Evolutionary conservation across 768 basidiomycete genomes (phyloP).

Genomic region (Kwoniella dendrophila): DNA sequence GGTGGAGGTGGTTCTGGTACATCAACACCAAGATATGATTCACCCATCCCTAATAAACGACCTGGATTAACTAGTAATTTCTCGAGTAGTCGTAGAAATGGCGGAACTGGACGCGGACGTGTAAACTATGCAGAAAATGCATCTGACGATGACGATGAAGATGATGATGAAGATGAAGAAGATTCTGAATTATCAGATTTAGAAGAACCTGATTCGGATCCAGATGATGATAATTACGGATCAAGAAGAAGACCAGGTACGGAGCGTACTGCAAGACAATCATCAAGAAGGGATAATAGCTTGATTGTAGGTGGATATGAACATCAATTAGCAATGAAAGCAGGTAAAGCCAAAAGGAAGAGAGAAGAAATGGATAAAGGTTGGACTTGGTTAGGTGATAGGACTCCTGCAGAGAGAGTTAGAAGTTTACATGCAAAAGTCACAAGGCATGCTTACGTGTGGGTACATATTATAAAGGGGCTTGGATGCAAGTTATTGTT

Average conservation of each 20-base stretch:
- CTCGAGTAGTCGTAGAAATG: slow-evolving; percentile 31
- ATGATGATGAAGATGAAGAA: slow-evolving; percentile 72
- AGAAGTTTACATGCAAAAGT: slow-evolving; percentile 46
- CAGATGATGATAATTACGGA: slow-evolving; percentile 5
- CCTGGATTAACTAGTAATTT: background rate
- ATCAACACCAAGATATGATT: slow-evolving; percentile 40
- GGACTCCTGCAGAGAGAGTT: slow-evolving; percentile 79
- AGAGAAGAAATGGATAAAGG: slow-evolving; percentile 60
- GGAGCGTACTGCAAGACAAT: slow-evolving; percentile 57
- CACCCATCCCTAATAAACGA: slow-evolving; percentile 26
- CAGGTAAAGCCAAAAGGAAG: slow-evolving; percentile 59
- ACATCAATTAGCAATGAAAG: slow-evolving; percentile 72
- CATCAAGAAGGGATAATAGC: slow-evolving; percentile 29
- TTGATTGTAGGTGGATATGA: slow-evolving; percentile 68
- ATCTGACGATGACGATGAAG: slow-evolving; percentile 62
- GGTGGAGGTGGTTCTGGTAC: slow-evolving; percentile 30
- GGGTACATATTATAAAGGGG: slow-evolving; percentile 52
- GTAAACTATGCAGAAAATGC: slow-evolving; percentile 55
- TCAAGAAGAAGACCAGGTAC: slow-evolving; percentile 50
- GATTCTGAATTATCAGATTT: slow-evolving; percentile 59
- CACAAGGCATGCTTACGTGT: slow-evolving; percentile 76
- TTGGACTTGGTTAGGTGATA: slow-evolving; percentile 84
- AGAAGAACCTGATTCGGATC: slow-evolving; percentile 32
- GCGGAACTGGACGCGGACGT: no score
- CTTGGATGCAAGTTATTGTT: no score